These are phyloP conservation scores for Trypanosoma rangeli DNA, from an alignment of 208 protist genomes.

Conservation along the genomic window DNA sequence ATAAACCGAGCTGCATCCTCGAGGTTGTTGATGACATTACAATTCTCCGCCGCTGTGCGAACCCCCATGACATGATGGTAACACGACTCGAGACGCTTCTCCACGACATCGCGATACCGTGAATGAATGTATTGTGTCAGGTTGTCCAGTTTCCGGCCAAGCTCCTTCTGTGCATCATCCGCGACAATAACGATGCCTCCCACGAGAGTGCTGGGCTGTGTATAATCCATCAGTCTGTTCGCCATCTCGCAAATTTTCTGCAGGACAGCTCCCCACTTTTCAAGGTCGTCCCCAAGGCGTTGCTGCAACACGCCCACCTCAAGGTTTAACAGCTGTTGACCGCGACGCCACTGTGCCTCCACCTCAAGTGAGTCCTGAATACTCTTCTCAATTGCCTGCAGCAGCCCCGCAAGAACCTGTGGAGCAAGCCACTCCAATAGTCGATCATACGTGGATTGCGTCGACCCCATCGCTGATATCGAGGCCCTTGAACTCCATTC, in stretches of 20 bases:
- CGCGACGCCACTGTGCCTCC: constrained; percentile 80
- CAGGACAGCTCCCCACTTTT: constrained; percentile 67
- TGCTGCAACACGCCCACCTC: constrained; percentile 84
- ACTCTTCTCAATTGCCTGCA: constrained; percentile 77
- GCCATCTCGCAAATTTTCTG: constrained; percentile 68
- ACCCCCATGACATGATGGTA: constrained; percentile 56
- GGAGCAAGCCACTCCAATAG: constrained; percentile 53
- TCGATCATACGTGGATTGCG: constrained; percentile 36
- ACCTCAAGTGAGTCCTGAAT: constrained; percentile 72
- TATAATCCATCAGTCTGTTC: constrained; percentile 80
- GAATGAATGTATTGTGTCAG: constrained; percentile 71
- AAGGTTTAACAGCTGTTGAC: constrained; percentile 83
- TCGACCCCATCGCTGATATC: not conserved
- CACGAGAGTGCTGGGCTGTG: constrained; percentile 81
- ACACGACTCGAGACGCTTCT: constrained; percentile 55
- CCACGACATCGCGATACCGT: constrained; percentile 85
- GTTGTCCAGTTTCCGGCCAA: constrained; percentile 82
- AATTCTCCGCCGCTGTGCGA: constrained; percentile 68
- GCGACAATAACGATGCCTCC: constrained; percentile 84
- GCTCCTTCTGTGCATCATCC: constrained; percentile 82
- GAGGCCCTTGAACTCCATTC: not conserved
- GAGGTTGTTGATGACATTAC: constrained; percentile 89
- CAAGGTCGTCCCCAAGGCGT: constrained; percentile 72
- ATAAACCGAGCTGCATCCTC: constrained; percentile 74
- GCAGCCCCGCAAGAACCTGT: constrained; percentile 53